Evolutionary conservation across 352 stramenopile species (phyloP), one percentile per base, ranked within the genome.

Genomic region (Globisporangium splendens): DNA sequence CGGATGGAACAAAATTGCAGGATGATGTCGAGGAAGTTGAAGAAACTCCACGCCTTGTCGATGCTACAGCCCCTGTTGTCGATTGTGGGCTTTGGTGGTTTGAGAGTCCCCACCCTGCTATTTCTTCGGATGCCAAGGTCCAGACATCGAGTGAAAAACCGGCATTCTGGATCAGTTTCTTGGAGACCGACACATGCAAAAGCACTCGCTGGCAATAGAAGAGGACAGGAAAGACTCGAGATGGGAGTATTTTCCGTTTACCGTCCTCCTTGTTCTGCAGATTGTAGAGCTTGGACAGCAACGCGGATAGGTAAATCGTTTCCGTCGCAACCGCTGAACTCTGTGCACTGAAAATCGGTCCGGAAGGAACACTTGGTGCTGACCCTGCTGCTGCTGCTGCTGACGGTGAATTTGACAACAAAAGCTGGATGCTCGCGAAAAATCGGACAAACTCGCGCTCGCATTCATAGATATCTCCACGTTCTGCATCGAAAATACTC

Each of bases 361-460:
- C 11, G 35, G 22, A 18, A 42, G 46, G 4, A 51, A n/a, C 5
- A 20, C 46, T 20, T 46, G 53, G 17, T 14, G 51, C 21, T 5
- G 54, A 22, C 39, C 20, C 21, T 4, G 24, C 15, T 12, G 17
- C n/a, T n/a, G n/a, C n/a, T n/a, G n/a, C 38, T 17, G 15, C 39
- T 10, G 54, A 20, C 3, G 58, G 28, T 1, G 66, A 69, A 7
- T 44, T 56, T 12, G n/a, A 15, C 5, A 61, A 39, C 7, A 56
- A 46, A n/a, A 77, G 59, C 59, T 83, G 73, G 22, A 79, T 59
- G 51, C 70, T 79, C 17, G 73, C 59, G 21, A 79, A 65, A 35
- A 83, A 70, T 0, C 61, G 61, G 38, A 77, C 56, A 18, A 77
- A 79, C 54, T 70, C 59, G 10, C 57, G 50, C 54, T 83, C 73